Conservation (phyloP, 176 grass and related monocot species). For the Lolium rigidum region DNA sequence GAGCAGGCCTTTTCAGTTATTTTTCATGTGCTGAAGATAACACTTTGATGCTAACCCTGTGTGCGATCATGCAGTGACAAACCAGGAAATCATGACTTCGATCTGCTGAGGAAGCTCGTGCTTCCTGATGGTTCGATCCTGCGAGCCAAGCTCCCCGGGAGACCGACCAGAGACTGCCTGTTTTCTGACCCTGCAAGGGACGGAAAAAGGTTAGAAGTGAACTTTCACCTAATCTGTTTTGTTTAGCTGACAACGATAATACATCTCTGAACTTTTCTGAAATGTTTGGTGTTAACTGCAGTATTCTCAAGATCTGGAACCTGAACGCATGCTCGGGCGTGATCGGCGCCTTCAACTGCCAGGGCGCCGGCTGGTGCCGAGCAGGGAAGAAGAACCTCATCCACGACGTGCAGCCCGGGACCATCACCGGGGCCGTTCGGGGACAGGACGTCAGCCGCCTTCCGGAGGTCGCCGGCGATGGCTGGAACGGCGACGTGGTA, state of each 20-base stretch:
- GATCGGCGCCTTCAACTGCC: slow-evolving; percentile 84
- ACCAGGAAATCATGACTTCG: slow-evolving; percentile 79
- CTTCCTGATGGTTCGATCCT: slow-evolving; percentile 84
- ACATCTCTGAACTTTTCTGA: neutral
- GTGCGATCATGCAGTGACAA: slow-evolving; percentile 63
- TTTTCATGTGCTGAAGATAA: neutral
- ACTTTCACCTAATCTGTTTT: no score
- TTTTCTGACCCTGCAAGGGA: slow-evolving; percentile 86
- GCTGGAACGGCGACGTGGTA: slow-evolving; percentile 73
- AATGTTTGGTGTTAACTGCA: slow-evolving; percentile 23
- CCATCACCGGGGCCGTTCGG: slow-evolving; percentile 57
- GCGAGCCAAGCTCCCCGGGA: slow-evolving; percentile 67
- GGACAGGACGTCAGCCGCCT: slow-evolving; percentile 62
- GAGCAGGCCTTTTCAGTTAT: neutral
- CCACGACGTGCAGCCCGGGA: slow-evolving; percentile 76
- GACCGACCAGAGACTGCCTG: slow-evolving; percentile 76
- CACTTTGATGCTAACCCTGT: neutral
- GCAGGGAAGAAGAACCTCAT: slow-evolving; percentile 73
- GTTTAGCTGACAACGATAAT: neutral
- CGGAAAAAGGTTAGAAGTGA: slow-evolving; percentile 60
- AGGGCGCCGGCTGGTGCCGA: slow-evolving; percentile 79
- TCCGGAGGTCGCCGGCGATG: slow-evolving; percentile 40
- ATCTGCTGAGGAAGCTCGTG: slow-evolving; percentile 80
- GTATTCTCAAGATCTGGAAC: slow-evolving; percentile 86
- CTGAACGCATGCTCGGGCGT: slow-evolving; percentile 77